These are phyloP conservation scores for Pythium oligandrum DNA, from an alignment of 352 stramenopile genomes.

Conservation along the genomic window DNA sequence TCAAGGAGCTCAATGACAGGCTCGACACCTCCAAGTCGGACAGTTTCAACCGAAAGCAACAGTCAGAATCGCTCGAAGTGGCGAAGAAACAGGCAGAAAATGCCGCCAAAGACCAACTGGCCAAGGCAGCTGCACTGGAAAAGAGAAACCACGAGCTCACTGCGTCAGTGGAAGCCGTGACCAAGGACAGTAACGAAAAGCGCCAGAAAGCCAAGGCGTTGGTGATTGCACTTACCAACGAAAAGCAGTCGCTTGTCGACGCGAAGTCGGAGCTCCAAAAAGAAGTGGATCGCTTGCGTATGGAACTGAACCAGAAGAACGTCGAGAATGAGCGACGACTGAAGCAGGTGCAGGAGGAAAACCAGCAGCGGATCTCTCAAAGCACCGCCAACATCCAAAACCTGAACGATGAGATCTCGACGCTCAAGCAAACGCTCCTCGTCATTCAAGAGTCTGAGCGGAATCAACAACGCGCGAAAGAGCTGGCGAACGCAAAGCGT, in stretches of 20 bases:
- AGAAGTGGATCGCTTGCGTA: conserved; percentile 64
- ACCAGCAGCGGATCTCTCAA: conserved; percentile 39
- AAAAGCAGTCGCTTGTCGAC: conserved; percentile 55
- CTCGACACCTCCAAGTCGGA: conserved; percentile 37
- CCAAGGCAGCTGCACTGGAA: conserved; percentile 35
- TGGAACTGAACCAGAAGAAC: conserved; percentile 75
- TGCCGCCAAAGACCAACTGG: conserved; percentile 26
- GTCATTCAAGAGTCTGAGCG: conserved; percentile 68
- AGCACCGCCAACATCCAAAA: conserved; percentile 37
- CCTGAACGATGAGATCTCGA: conserved; percentile 53
- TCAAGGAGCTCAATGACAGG: conserved; percentile 33
- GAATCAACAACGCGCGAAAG: conserved; percentile 62
- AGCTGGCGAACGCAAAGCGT: conserved; percentile 56
- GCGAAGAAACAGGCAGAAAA: conserved; percentile 47
- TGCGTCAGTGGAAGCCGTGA: conserved; percentile 31
- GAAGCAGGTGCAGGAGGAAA: conserved; percentile 59
- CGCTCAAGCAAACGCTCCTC: conserved; percentile 49
- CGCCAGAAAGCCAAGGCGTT: conserved; percentile 67
- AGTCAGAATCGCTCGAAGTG: conserved; percentile 30
- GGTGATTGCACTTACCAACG: conserved; percentile 55
- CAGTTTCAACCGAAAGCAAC: conserved; percentile 35
- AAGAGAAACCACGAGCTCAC: conserved; percentile 54
- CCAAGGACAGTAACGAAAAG: conserved; percentile 60
- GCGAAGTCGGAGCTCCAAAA: conserved; percentile 43
- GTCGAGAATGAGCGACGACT: conserved; percentile 61